A percentile compares a stretch with the other conserved stretches of the same genome.
phyloP scores from a whole-genome alignment of 2,329 filamentous ascomycete species.

The Calonectria naviculata region DNA sequence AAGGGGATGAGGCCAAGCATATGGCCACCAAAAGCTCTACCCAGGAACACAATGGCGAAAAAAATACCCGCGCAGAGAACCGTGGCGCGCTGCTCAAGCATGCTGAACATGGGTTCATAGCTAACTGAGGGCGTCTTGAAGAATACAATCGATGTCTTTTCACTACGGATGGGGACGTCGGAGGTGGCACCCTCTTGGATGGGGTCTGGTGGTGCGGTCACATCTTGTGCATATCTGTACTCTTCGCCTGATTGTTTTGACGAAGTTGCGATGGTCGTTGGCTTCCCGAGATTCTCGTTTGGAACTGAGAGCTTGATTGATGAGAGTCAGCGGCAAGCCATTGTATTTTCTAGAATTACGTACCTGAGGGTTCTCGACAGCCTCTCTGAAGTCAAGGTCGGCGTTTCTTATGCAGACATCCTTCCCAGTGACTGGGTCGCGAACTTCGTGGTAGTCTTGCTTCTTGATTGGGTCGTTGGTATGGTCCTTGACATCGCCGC shows the following conservation, averaged over 20 bases:
- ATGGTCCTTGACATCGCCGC: constrained; percentile 56
- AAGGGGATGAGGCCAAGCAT: constrained; percentile 82
- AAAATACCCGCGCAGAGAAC: constrained; percentile 78
- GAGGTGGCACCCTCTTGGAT: constrained; percentile 84
- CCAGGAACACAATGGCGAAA: constrained; percentile 78
- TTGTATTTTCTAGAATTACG: background rate
- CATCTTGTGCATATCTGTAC: constrained; percentile 87
- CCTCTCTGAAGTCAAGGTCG: constrained; percentile 74
- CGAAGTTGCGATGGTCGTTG: constrained; percentile 78
- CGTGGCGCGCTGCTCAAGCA: constrained; percentile 80
- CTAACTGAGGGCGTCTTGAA: constrained; percentile 92
- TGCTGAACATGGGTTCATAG: constrained; percentile 87
- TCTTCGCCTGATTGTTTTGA: constrained; percentile 78
- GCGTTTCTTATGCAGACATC: constrained; percentile 89
- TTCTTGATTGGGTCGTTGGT: constrained; percentile 50
- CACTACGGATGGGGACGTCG: constrained; percentile 94
- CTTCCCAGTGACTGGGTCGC: constrained; percentile 88
- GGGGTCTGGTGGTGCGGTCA: constrained; percentile 91
- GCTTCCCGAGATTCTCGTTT: constrained; percentile 86
- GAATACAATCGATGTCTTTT: constrained; percentile 96
- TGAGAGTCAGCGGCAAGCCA: background rate
- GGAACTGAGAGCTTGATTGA: constrained; percentile 77
- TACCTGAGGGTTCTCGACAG: constrained; percentile 79
- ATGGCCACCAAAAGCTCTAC: constrained; percentile 82
- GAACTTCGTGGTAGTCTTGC: constrained; percentile 75